These are phyloP conservation scores for Logfia minima DNA, from an alignment of 129 eudicot genomes.

Conservation along the genomic window DNA sequence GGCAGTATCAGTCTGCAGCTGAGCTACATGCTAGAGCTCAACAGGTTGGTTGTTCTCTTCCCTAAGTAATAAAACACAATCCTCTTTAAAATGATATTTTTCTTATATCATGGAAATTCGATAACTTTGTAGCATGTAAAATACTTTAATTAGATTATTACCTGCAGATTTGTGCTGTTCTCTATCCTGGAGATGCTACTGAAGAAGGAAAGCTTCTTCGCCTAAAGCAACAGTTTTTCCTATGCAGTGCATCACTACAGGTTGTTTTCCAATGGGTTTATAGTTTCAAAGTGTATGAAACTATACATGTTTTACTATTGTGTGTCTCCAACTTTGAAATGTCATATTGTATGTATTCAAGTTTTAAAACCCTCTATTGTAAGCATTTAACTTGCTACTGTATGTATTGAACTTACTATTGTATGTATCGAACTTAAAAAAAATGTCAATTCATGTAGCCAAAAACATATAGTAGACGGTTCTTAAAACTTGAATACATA, in stretches of 20 bases:
- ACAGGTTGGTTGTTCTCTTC: slow-evolving; percentile 55
- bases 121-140: slow-evolving; percentile 3
- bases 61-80: background rate
- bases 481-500: too few relatives aligned
- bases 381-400: too few relatives aligned
- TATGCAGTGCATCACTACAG: slow-evolving; percentile 99
- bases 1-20: slow-evolving; percentile 85
- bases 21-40: slow-evolving; percentile 89
- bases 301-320: too few relatives aligned
- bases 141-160: slow-evolving; percentile 13
- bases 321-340: too few relatives aligned
- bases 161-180: slow-evolving; percentile 93
- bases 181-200: slow-evolving; percentile 97
- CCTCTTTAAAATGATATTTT: slow-evolving; percentile 7
- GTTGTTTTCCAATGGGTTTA: slow-evolving; percentile 37
- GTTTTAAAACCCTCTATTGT: too few relatives aligned
- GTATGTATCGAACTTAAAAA: too few relatives aligned
- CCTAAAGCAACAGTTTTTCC: slow-evolving; percentile 94
- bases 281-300: too few relatives aligned
- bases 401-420: too few relatives aligned
- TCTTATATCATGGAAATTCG: background rate
- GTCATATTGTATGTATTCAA: too few relatives aligned
- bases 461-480: too few relatives aligned
- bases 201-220: slow-evolving; percentile 92
- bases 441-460: too few relatives aligned